phyloP scores from a whole-genome alignment of 345 rosid genomes.

The Gossypium longicalyx region DNA sequence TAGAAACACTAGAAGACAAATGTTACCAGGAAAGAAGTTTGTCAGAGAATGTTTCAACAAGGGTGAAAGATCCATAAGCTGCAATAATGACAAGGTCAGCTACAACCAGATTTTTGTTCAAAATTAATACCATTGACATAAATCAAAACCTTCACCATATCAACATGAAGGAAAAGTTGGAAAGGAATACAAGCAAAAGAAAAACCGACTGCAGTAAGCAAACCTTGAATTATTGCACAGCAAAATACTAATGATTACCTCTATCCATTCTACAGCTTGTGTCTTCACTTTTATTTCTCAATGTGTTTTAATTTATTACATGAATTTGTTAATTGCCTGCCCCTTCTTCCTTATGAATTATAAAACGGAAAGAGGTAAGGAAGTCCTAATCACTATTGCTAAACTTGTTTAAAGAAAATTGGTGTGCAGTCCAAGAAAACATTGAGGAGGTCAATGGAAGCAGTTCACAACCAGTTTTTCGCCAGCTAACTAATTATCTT shows the following conservation, averaged over 20 bases:
- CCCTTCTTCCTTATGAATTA: background rate
- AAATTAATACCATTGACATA: background rate
- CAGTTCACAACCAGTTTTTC: background rate
- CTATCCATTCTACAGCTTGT: background rate
- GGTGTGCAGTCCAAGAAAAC: too few species aligned
- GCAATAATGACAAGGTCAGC: slow-evolving; percentile 22
- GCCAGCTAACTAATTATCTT: background rate
- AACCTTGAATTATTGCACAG: background rate
- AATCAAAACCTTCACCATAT: background rate
- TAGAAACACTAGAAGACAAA: slow-evolving; percentile 6
- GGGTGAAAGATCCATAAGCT: slow-evolving; percentile 49
- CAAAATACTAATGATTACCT: background rate
- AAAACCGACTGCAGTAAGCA: background rate
- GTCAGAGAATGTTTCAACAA: slow-evolving; percentile 42
- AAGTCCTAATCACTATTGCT: background rate
- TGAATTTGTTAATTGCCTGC: background rate
- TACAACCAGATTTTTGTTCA: background rate
- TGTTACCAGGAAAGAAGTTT: slow-evolving; percentile 40
- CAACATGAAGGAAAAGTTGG: background rate
- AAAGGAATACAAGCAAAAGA: background rate
- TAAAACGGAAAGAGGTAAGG: background rate
- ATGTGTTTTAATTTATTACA: background rate
- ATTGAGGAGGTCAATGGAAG: background rate
- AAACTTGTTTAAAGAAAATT: background rate
- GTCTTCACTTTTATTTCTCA: background rate